phyloP scores from a whole-genome alignment of 257 asterid genomes.

The Perilla frutescens region DNA sequence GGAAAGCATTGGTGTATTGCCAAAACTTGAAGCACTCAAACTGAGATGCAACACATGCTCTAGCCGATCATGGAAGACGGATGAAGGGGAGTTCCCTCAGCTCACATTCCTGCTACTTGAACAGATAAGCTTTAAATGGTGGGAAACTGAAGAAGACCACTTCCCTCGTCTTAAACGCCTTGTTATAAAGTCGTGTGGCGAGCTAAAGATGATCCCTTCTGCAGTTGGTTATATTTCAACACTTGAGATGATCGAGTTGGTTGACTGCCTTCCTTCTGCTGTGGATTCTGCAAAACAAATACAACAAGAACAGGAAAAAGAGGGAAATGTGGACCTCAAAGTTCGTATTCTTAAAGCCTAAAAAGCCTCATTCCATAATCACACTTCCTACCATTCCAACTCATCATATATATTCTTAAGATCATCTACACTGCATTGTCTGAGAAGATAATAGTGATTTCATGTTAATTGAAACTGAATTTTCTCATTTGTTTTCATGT shows the following conservation, averaged over 20 bases:
- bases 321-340: conserved; percentile 13
- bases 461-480: no score
- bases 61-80: conserved; percentile 5
- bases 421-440: no score
- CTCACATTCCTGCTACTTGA: conserved; percentile 23
- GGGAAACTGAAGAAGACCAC: conserved; percentile 1
- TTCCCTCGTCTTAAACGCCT: conserved; percentile 28
- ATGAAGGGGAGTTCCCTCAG: conserved; percentile 6
- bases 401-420: no score
- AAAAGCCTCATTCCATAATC: no score
- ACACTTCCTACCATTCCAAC: no score
- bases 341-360: neutral
- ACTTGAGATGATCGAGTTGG: neutral
- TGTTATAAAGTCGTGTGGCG: neutral
- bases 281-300: conserved; percentile 18
- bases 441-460: no score
- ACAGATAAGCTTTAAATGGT: neutral
- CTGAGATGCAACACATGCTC: neutral
- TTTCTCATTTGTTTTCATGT: no score
- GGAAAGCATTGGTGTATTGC: conserved; percentile 24
- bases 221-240: neutral
- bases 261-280: neutral
- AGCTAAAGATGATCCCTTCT: neutral
- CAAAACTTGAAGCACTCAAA: conserved; percentile 29
- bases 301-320: conserved; percentile 21